Base-by-base conservation (phyloP, 345 rosid genomes). In the Salix udensis region DNA sequence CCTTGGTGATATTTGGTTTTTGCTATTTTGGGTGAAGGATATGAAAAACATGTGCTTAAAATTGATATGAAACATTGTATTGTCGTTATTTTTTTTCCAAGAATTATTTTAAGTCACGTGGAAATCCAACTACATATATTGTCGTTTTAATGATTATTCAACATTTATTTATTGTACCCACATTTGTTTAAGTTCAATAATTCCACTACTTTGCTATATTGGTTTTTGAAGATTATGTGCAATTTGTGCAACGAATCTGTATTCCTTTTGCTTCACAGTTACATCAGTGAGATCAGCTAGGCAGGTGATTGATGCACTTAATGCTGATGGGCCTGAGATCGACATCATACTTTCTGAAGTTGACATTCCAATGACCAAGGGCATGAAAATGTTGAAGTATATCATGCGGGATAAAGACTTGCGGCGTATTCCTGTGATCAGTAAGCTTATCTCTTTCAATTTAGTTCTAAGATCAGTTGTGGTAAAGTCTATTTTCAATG, bases 341-440 rank as follows among this genome's bases (percentile, higher is more conserved):
- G 99, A 96, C 87, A 88, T 96, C 44, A 92, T 96, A 76, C 94
- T 96, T 68, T 89, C 99, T 30, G 99, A 96, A 85, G 94, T 96
- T 77, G 96, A 96, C 88, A 93, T 96, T 74, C 99, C 97, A 76
- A 89, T 93, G 96, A 81, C 84, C 62, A 96, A 96, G 83, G 99
- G 99, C 87, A 86, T 91, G 91, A 96, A 96, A 88, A 85, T 93
- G 96, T 82, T 96, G 76, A 96, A 93, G 86, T 93, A 96, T 84
- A 92, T 96, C 70, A 86, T 87, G 6, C 88, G 92, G 68, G 91
- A 96, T 85, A 92, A 91, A 80, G 94, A 89, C 68, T 88, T 96
- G 71, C 87, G 83, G 19, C 94, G 91, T 69, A 96, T 96, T 82
- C 99, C 99, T 74, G 96, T 96, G 65, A 96, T 96, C 79, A 96